Conservation (phyloP, 352 stramenopile genomes). For the Blastocystis sp. region DNA sequence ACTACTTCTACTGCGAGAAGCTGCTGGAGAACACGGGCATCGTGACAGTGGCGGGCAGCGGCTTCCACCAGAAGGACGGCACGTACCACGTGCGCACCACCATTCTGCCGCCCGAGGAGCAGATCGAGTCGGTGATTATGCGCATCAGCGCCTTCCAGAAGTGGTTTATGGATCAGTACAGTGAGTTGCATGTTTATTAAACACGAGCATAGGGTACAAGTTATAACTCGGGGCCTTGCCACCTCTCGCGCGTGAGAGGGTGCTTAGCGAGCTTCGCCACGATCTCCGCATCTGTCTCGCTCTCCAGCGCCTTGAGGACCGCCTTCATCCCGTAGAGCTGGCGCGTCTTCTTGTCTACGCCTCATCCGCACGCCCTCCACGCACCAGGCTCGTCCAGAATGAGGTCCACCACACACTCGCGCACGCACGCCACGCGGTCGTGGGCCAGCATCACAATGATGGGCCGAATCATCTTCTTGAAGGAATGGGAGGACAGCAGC, state of each 20-base stretch:
- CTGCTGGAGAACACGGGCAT: constrained; percentile 92
- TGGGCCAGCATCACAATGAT: constrained; percentile 17
- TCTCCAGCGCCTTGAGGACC: not conserved
- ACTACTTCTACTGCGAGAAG: constrained; percentile 92
- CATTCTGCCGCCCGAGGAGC: constrained; percentile 90
- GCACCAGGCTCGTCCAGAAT: constrained; percentile 16
- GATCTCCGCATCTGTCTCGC: constrained; percentile 30
- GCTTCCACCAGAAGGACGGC: constrained; percentile 90
- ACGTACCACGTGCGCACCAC: constrained; percentile 97
- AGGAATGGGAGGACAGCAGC: not conserved
- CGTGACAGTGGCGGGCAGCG: constrained; percentile 92
- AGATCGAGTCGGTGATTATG: constrained; percentile 88
- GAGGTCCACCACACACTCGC: not conserved
- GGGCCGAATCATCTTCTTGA: constrained; percentile 53
- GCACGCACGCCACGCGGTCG: constrained; percentile 39
- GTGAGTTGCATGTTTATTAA: constrained; percentile 28
- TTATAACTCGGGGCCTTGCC: not conserved
- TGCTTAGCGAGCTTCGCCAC: not conserved
- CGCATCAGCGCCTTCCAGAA: constrained; percentile 89
- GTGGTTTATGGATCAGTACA: constrained; percentile 83
- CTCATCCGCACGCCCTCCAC: not conserved
- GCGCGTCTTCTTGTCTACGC: constrained; percentile 20
- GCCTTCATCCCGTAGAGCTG: constrained; percentile 15
- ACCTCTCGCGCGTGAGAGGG: not conserved
- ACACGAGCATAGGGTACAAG: not conserved